A percentile compares a stretch with the other conserved stretches of the same genome.
These are phyloP conservation scores for Flaveria ramosissima DNA, from an alignment of 129 eudicot species.

Conservation along the genomic window DNA sequence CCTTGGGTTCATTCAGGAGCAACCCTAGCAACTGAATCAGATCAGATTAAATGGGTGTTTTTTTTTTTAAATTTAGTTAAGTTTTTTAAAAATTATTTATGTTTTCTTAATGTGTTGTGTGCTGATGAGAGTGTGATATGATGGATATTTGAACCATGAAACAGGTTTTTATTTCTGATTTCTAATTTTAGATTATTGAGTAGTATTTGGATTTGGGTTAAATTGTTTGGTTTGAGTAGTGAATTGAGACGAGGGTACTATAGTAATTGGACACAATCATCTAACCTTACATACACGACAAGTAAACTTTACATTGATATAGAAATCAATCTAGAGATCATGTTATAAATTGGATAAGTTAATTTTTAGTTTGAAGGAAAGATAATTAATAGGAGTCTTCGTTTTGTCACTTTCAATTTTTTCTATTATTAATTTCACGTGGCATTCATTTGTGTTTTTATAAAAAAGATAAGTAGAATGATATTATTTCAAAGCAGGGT, in stretches of 20 bases:
- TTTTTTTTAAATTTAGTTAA: not conserved
- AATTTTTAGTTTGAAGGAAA: too few relatives aligned
- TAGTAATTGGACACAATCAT: too few relatives aligned
- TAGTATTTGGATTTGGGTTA: constrained; percentile 21
- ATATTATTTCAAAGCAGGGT: too few relatives aligned
- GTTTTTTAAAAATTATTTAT: not conserved
- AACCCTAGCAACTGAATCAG: constrained; percentile 57
- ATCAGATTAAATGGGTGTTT: not conserved
- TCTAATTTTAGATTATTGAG: not conserved
- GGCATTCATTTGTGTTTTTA: too few relatives aligned
- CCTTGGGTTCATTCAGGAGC: constrained; percentile 88
- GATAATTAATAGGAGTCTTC: too few relatives aligned
- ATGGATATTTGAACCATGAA: not conserved
- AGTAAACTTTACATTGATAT: too few relatives aligned
- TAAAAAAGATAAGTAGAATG: too few relatives aligned
- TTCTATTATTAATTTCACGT: too few relatives aligned
- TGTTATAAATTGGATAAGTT: too few relatives aligned
- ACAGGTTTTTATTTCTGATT: not conserved
- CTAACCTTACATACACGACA: too few relatives aligned
- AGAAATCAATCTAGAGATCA: too few relatives aligned
- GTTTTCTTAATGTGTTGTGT: not conserved
- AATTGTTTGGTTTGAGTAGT: constrained; percentile 19
- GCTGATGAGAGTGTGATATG: constrained; percentile 17
- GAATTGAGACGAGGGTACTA: not conserved
- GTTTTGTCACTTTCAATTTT: too few relatives aligned